Percentiles rank a stretch among this genome's conserved stretches.
Evolutionary conservation across 495 filamentous ascomycete species (phyloP).

Genomic region (Rhypophila decipiens): DNA sequence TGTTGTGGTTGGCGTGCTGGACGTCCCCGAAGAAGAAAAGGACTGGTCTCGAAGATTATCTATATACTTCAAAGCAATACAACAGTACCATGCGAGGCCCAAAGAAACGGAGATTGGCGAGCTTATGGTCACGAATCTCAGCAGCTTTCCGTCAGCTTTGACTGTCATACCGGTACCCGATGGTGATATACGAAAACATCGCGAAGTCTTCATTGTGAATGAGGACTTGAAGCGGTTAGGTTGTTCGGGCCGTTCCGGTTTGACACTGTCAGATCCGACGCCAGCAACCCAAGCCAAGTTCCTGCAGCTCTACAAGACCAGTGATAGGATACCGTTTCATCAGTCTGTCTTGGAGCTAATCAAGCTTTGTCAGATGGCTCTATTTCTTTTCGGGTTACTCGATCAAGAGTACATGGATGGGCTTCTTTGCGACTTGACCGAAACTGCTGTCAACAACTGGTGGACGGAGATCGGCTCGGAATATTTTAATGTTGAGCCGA

Average conservation of each 20-base stretch:
- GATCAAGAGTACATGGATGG: constrained; percentile 89
- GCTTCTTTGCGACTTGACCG: constrained; percentile 85
- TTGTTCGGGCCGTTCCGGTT: constrained; percentile 81
- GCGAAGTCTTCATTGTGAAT: constrained; percentile 87
- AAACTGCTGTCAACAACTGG: constrained; percentile 87
- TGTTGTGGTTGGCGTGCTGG: constrained; percentile 73
- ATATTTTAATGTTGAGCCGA: constrained; percentile 83
- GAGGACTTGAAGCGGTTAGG: constrained; percentile 89
- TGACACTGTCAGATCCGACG: constrained; percentile 69
- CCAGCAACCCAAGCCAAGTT: constrained; percentile 86
- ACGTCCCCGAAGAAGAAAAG: constrained; percentile 73
- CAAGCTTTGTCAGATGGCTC: constrained; percentile 83
- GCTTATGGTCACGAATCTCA: constrained; percentile 90
- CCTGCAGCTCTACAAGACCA: constrained; percentile 79
- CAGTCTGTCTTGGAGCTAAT: constrained; percentile 80
- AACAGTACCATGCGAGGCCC: constrained; percentile 72
- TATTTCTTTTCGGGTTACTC: constrained; percentile 82
- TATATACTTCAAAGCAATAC: constrained; percentile 80
- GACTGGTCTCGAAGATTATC: constrained; percentile 72
- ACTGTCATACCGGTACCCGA: constrained; percentile 84
- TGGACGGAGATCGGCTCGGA: constrained; percentile 92
- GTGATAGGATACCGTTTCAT: constrained; percentile 70
- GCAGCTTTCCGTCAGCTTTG: constrained; percentile 79
- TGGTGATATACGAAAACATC: constrained; percentile 74
- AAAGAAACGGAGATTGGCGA: constrained; percentile 79